These are phyloP conservation scores for Russula sp. DNA, from an alignment of 768 basidiomycete species.

Conservation along the genomic window DNA sequence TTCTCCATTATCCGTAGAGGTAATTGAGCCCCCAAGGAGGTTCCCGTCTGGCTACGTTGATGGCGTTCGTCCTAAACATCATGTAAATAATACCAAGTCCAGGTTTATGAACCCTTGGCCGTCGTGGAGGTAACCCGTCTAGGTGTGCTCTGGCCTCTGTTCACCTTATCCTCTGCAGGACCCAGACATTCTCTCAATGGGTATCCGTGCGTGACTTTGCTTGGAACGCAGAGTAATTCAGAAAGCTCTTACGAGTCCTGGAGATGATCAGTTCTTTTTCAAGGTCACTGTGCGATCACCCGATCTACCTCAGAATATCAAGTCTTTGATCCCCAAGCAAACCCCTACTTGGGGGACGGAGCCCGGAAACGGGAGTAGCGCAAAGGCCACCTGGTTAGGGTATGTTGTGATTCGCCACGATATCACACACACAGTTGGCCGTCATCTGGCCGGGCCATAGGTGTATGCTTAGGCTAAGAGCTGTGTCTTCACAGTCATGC, in stretches of 20 bases:
- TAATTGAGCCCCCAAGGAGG: constrained; percentile 15
- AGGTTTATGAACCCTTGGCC: constrained; percentile 23
- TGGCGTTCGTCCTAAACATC: constrained; percentile 19
- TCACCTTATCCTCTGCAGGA: neutral
- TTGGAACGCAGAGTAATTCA: neutral
- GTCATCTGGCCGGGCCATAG: too few relatives aligned
- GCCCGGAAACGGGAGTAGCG: constrained; percentile 11
- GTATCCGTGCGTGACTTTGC: constrained; percentile 3
- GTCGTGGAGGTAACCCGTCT: constrained; percentile 17
- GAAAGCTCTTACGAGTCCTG: neutral
- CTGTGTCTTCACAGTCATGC: constrained; percentile 31
- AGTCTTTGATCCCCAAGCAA: constrained; percentile 18
- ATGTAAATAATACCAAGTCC: constrained; percentile 17
- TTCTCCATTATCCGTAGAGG: constrained; percentile 4
- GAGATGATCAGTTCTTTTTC: neutral
- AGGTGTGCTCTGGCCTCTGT: neutral
- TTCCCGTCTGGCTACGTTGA: constrained; percentile 14
- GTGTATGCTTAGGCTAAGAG: neutral
- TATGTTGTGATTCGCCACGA: neutral
- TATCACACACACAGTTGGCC: neutral
- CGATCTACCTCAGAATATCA: constrained; percentile 11
- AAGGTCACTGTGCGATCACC: neutral
- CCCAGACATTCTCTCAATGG: constrained; percentile 12
- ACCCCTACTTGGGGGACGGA: constrained; percentile 13
- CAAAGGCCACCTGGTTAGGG: constrained; percentile 25